Conservation (phyloP, 768 basidiomycete species). For the Mycena vitilis region DNA sequence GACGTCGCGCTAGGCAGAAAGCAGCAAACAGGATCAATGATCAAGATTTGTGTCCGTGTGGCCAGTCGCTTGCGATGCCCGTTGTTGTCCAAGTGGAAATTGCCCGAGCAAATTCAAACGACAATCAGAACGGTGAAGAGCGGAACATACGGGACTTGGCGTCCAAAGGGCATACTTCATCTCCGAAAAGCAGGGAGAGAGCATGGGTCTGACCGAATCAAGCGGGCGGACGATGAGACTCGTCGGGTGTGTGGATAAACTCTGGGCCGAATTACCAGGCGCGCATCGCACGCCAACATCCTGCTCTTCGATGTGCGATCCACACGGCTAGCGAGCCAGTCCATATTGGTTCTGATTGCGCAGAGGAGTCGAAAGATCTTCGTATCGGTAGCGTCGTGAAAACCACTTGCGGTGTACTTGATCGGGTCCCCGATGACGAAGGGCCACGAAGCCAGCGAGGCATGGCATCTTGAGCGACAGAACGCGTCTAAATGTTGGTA, state of each 20-base stretch:
- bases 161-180: constrained; percentile 14
- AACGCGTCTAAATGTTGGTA: constrained; percentile 16
- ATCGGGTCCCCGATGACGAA: constrained; percentile 13
- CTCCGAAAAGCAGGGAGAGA: constrained; percentile 27
- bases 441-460: background rate
- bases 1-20: constrained; percentile 2
- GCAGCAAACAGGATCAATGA: background rate
- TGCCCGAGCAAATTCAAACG: background rate
- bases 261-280: too few species aligned
- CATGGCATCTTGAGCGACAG: background rate
- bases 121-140: background rate
- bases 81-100: background rate
- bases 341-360: background rate
- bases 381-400: background rate
- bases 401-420: background rate
- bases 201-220: constrained; percentile 10
- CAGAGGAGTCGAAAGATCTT: constrained; percentile 7
- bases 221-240: constrained; percentile 7
- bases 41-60: constrained; percentile 2
- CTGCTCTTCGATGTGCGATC: constrained; percentile 17
- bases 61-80: background rate
- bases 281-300: background rate
- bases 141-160: constrained; percentile 4
- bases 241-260: background rate
- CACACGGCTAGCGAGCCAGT: constrained; percentile 15